Base-by-base conservation (phyloP, 441 rosid genomes). In the Theobroma grandiflorum region DNA sequence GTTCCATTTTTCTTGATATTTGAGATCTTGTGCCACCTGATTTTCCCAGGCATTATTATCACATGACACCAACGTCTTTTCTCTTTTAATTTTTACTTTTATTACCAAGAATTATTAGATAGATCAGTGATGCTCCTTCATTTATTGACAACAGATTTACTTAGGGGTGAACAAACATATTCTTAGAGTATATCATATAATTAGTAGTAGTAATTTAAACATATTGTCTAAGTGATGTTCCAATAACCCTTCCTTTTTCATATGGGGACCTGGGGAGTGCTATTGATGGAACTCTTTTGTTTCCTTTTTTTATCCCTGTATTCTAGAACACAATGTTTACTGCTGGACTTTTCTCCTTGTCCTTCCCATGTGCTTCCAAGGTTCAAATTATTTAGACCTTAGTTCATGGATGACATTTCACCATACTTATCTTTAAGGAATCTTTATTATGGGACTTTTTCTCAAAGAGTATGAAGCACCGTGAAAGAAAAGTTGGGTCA, bases 291-390 rank as follows among this genome's bases (percentile, higher is more conserved):
- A 42, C 69, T 22, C 45, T 42, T 55, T 78, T 43, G 10, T 40
- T 57, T 5, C n/a, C 26, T 59, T 58, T 33, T 22, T 16, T 11
- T 31, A 50, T 61, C 53, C 14, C 16, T 20, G 26, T 35, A 40
- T 65, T 78, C 62, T 4, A 40, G 45, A 58, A 3, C 31, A 15
- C 22, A 58, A 38, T 67, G 69, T 49, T 61, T 76, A 33, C 72
- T 47, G 71, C 77, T 74, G 76, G 81, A 55, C 12, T 83, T 78
- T 82, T 38, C 72, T 75, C 76, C 84, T 66, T 76, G 85, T 74
- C 79, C 78, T 64, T 83, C 61, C 83, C 84, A 81, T 82, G 90
- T 78, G 85, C 82, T 26, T 76, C 61, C 50, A 66, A 67, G 57
- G 80, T 78, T 62, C 75, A 40, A 40, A 76, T 73, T 70, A 70